Base-by-base conservation (phyloP, 495 filamentous ascomycete genomes). In the Aspergillus coremiiformis region DNA sequence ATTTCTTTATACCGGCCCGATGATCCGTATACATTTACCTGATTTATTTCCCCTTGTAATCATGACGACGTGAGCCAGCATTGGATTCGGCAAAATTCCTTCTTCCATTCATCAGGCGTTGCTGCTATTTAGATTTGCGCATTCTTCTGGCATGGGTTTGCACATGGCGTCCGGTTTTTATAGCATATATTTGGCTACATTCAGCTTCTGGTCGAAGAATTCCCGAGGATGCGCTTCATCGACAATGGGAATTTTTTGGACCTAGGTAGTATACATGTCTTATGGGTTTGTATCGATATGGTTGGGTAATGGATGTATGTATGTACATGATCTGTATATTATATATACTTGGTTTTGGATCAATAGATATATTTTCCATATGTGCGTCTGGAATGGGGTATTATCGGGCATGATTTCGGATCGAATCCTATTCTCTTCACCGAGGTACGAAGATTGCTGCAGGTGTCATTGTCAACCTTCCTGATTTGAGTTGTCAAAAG, bases 31-130 rank as follows among this genome's bases (percentile, higher is more conserved):
- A 30, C 26, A 30, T 42, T 26, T 42, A 24, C 21, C 21, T n/a
- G 42, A 20, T 21, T 33, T 26, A 30, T 27, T 24, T n/a, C n/a
- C n/a, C n/a, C n/a, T 23, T 30, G 47, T 49, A 46, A 54, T 47
- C 47, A 32, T 54, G 27, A 49, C 23, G 45, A 54, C 47, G 27
- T 44, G 39, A 33, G 10, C 30, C 26, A 35, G 47, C 42, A 39
- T 37, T 44, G 19, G 12, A 41, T 20, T 21, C 44, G 44, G 14
- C 33, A 15, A 39, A 19, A 45, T 32, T 19, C 19, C 35, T 49
- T 53, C 45, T 46, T 64, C 58, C 55, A 63, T 62, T 56, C 55
- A 53, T 49, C 45, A 42, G 59, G 64, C 59, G 65, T 67, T 62
- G 44, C 35, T 54, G 37, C 49, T 23, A 17, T 22, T 52, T 50